phyloP scores from a whole-genome alignment of 2,329 filamentous ascomycete genomes.

The Talaromyces sp. region DNA sequence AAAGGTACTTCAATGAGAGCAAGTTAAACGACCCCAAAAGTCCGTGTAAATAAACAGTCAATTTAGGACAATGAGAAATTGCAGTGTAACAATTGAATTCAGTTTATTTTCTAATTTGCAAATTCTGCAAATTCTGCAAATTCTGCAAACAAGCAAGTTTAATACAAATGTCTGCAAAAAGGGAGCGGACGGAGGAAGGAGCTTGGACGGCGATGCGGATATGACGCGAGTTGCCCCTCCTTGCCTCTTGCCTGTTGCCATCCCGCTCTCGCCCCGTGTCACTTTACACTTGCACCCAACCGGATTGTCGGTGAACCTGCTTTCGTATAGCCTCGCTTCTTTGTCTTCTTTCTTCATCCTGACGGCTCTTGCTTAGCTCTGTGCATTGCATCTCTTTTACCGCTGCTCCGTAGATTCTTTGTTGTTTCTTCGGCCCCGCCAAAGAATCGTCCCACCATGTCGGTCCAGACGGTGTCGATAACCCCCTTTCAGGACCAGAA shows the following conservation, averaged over 20 bases:
- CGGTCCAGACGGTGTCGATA: conserved; percentile 71
- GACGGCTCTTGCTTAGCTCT: conserved; percentile 2
- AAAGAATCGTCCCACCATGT: conserved; percentile 54
- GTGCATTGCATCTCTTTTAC: conserved; percentile 10
- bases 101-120: no score
- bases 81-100: background rate
- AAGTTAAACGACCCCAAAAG: no score
- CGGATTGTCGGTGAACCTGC: conserved; percentile 22
- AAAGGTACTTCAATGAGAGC: no score
- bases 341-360: conserved; percentile 9
- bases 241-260: background rate
- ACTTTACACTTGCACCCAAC: conserved; percentile 1
- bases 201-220: background rate
- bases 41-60: no score
- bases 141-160: background rate
- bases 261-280: conserved; percentile 4
- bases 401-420: conserved; percentile 9
- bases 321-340: background rate
- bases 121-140: background rate
- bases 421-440: conserved; percentile 1
- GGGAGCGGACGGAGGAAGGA: background rate
- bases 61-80: no score
- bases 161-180: no score
- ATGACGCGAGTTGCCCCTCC: conserved; percentile 12
- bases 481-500: conserved; percentile 93